Evolutionary conservation across 2,329 filamentous ascomycete species (phyloP).

Genomic region (Acrocalymma vagum): DNA sequence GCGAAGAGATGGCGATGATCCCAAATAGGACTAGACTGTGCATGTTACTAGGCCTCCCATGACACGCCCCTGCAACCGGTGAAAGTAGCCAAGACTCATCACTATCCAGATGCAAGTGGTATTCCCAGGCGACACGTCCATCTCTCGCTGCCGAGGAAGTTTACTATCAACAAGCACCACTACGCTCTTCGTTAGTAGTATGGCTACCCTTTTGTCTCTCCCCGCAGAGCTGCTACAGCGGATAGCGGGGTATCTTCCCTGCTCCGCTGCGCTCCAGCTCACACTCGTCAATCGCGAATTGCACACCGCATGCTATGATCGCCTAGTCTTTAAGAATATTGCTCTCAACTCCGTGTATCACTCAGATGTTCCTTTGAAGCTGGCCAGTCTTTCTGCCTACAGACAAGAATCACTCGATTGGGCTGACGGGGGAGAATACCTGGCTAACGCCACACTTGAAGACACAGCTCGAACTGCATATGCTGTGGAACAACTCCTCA

Average conservation of each 20-base stretch:
- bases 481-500: conserved; percentile 21
- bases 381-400: conserved; percentile 1
- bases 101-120: no score
- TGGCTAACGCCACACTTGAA: conserved; percentile 8
- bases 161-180: no score
- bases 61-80: no score
- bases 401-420: conserved; percentile 8
- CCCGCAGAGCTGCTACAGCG: conserved; percentile 30
- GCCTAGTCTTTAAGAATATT: conserved; percentile 24
- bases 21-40: no score
- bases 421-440: conserved; percentile 14
- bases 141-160: no score
- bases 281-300: conserved; percentile 20
- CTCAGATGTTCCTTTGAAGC: conserved; percentile 1
- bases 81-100: no score
- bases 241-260: conserved; percentile 24
- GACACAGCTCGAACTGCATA: conserved; percentile 23
- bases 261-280: conserved; percentile 22
- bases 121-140: no score
- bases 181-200: conserved; percentile 2
- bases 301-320: conserved; percentile 21
- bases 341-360: conserved; percentile 12
- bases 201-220: conserved; percentile 12
- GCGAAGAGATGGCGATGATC: no score
- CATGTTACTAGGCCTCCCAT: no score